Evolutionary conservation across 495 filamentous ascomycete genomes (phyloP).

Genomic region (Lasiosphaeria ovina): DNA sequence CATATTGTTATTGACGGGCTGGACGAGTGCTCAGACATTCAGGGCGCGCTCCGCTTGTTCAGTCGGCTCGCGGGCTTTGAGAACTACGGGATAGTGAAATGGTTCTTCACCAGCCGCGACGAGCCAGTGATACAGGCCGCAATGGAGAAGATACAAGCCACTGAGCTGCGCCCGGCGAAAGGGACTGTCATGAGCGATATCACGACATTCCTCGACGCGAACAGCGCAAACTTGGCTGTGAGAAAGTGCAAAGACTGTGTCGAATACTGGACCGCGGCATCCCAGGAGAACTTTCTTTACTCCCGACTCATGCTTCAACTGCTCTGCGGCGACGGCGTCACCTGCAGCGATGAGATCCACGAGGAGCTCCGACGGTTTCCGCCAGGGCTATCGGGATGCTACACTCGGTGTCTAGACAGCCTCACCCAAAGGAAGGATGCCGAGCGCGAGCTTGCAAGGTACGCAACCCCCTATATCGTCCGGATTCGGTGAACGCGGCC

Average conservation of each 20-base stretch:
- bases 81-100: constrained; percentile 32
- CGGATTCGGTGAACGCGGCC: too few relatives aligned
- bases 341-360: not conserved
- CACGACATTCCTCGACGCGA: not conserved
- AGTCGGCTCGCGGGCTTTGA: constrained; percentile 16
- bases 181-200: not conserved
- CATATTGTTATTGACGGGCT: constrained; percentile 37
- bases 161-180: not conserved
- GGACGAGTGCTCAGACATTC: constrained; percentile 28
- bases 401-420: too few relatives aligned
- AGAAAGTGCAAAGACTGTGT: not conserved
- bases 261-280: not conserved
- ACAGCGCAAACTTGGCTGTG: not conserved
- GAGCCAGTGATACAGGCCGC: not conserved
- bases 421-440: too few relatives aligned
- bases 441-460: too few relatives aligned
- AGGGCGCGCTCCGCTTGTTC: constrained; percentile 16
- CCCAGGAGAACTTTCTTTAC: not conserved
- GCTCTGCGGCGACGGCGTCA: not conserved
- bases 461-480: too few relatives aligned
- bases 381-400: too few relatives aligned
- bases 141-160: not conserved
- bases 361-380: not conserved
- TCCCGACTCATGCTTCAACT: not conserved
- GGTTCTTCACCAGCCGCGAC: constrained; percentile 33